Conservation (phyloP, 2,329 filamentous ascomycete species). For the Aspergillus japonicus region DNA sequence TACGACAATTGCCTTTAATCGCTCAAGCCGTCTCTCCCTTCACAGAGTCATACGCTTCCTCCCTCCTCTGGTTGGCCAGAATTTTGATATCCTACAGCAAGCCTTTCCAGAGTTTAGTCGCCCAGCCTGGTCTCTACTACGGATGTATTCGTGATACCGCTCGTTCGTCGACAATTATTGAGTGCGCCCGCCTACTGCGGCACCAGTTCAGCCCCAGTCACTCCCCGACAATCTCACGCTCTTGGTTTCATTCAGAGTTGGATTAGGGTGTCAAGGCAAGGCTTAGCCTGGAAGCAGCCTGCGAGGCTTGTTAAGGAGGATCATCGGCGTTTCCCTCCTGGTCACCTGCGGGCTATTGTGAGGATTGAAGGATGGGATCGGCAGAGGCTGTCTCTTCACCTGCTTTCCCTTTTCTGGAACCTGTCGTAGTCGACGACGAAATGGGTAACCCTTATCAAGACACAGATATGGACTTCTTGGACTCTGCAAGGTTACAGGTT, state of each 20-base stretch:
- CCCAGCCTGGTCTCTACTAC: not conserved
- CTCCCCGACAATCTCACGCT: not conserved
- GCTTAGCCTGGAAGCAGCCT: constrained; percentile 3
- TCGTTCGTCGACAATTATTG: not conserved
- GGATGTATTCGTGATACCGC: not conserved
- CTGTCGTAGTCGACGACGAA: constrained; percentile 44
- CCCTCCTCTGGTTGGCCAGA: not conserved
- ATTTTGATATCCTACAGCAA: not conserved
- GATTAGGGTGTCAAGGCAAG: not conserved
- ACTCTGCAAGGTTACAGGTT: constrained; percentile 38
- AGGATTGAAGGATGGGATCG: constrained; percentile 37
- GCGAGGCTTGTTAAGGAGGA: constrained; percentile 9
- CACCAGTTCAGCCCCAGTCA: not conserved
- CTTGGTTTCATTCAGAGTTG: not conserved
- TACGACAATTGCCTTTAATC: constrained; percentile 13
- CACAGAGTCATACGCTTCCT: not conserved
- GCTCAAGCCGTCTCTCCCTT: constrained; percentile 11
- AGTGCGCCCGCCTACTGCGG: constrained; percentile 1
- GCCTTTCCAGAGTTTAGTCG: not conserved
- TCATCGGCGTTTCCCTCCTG: constrained; percentile 12
- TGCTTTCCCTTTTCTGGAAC: constrained; percentile 39
- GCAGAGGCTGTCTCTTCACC: constrained; percentile 37
- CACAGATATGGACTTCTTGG: constrained; percentile 45
- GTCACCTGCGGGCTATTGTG: constrained; percentile 2
- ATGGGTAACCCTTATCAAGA: constrained; percentile 43